A percentile compares a stretch with the other conserved stretches of the same genome.
Conservation (phyloP, 2,329 filamentous ascomycete genomes). For the Blastomyces silverae region DNA sequence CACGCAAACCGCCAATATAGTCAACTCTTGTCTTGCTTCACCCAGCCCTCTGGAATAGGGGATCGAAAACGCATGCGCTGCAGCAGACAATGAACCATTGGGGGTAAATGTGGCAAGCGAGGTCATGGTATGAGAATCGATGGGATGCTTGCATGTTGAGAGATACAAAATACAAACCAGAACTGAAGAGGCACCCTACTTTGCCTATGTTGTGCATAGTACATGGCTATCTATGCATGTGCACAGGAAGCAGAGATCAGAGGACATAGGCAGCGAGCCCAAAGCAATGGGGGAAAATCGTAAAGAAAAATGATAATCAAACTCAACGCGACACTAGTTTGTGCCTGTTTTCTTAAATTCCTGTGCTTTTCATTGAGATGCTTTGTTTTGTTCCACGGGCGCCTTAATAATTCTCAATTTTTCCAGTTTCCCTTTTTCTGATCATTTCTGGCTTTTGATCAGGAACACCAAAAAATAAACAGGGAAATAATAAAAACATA, state of each 20-base stretch:
- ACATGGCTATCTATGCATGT: background rate
- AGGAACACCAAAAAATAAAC: background rate
- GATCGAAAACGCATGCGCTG: background rate
- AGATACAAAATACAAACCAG: constrained; percentile 1
- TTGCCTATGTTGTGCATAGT: background rate
- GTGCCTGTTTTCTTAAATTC: background rate
- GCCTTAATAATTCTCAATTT: background rate
- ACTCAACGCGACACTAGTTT: background rate
- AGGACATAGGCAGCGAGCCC: background rate
- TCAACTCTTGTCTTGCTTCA: background rate
- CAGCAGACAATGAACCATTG: background rate
- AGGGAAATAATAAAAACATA: background rate
- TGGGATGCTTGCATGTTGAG: background rate
- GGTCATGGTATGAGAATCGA: background rate
- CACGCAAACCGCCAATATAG: background rate
- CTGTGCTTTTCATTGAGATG: background rate
- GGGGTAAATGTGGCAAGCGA: background rate
- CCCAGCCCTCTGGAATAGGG: background rate
- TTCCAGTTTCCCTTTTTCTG: background rate
- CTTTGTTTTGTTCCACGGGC: background rate
- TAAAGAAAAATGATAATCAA: background rate
- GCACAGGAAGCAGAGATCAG: background rate
- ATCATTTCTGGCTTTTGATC: background rate
- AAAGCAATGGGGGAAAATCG: background rate
- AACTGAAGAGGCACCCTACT: background rate